Evolutionary conservation across 768 basidiomycete genomes (phyloP), one percentile per base, ranked within the genome.

Genomic region (Daedalea quercina): DNA sequence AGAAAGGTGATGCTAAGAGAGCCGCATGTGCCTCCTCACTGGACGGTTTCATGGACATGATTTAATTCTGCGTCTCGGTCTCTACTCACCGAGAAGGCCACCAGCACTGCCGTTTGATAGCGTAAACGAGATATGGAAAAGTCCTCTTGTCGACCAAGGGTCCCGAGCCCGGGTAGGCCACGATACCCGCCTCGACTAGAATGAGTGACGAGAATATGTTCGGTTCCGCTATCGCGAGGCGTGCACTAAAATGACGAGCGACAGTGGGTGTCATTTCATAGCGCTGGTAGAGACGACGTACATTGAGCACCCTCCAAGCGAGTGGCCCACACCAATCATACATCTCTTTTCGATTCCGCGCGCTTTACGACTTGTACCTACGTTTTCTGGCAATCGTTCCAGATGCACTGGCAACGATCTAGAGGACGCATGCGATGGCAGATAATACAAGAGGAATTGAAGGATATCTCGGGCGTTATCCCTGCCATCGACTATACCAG

Each of bases 261-360:
- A 6, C 28, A 31, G 28, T 11, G 28, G 28, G 28, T 4, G 6
- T 4, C 6, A 6, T 31, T 31, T 11, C 28, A 4, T 31, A 6
- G 28, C 28, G 28, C 4, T 31, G 6, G 11, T n/a, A 17, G 85
- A 89, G 57, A 7, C 41, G 44, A 74, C 88, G 61, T 63, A 90
- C 84, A 81, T 76, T 2, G 82, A 81, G 62, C 83, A 84, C 1
- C 87, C 93, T 19, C 94, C 90, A 48, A 90, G 83, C 0, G 90
- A 94, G 63, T 96, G 94, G 0, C 91, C 93, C 2, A 92, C 70
- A 3, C 74, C 81, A 20, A 92, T 71, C 28, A 31, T 6, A 4
- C 11, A 11, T 4, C 28, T 4, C 6, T 11, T 11, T 11, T 31
- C 28, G 2, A 93, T 60, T n/a, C 67, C 78, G 28, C 85, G 77